A percentile compares a stretch with the other conserved stretches of the same genome.
These are phyloP conservation scores for peach (Prunus persica) DNA, from an alignment of 306 rosid species.

Conservation along the genomic window Prunus_persica_NCBIv2 NC_034012.1:8566001-8566500, in stretches of 20 bases:
- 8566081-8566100: background rate
- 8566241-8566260: too few relatives aligned
- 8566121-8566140: constrained; percentile 3
- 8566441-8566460: constrained; percentile 13
- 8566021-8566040: constrained; percentile 5
- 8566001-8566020: background rate
- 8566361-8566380: background rate
- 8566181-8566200: background rate
- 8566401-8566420: background rate
- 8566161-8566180: background rate
- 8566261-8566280: background rate
- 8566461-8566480: background rate
- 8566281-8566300: background rate
- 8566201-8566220: background rate
- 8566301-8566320: background rate
- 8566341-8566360: background rate
- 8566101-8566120: background rate
- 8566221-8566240: background rate
- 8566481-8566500: constrained; percentile 10
- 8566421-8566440: background rate
- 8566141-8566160: background rate
- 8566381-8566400: background rate
- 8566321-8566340: background rate
- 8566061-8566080: constrained; percentile 7
- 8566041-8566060: constrained; percentile 15